These are phyloP conservation scores for Cladobotryum mycophilum DNA, from an alignment of 2,329 filamentous ascomycete species.

Conservation along the genomic window DNA sequence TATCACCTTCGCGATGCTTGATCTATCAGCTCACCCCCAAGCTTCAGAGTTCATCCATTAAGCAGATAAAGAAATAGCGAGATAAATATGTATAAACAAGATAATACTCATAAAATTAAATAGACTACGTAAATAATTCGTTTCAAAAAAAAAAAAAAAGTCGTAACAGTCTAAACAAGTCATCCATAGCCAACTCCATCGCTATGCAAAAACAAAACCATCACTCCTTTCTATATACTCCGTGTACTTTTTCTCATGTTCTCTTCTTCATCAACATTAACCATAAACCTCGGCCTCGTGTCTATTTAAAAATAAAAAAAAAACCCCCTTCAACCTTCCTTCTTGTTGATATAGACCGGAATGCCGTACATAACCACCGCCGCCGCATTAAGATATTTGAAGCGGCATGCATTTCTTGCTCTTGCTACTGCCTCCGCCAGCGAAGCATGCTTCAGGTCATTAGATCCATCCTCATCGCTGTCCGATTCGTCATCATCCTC, in stretches of 20 bases:
- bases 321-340: not conserved
- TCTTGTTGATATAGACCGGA: slow-evolving; percentile 66
- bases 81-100: no score
- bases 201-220: not conserved
- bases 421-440: slow-evolving; percentile 76
- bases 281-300: not conserved
- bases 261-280: not conserved
- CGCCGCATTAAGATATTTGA: slow-evolving; percentile 88
- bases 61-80: no score
- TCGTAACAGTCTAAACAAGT: not conserved
- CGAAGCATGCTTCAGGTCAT: slow-evolving; percentile 29
- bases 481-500: slow-evolving; percentile 21
- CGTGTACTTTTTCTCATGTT: not conserved
- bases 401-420: slow-evolving; percentile 71
- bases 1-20: no score
- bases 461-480: slow-evolving; percentile 27
- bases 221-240: not conserved
- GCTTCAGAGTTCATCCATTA: no score
- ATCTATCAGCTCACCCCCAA: no score
- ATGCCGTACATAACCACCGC: slow-evolving; percentile 93
- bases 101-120: not conserved
- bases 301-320: no score
- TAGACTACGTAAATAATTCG: not conserved
- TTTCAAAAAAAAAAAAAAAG: no score
- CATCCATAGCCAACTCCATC: not conserved